Percentiles rank a stretch among this genome's conserved stretches.
phyloP scores from a whole-genome alignment of 2,329 filamentous ascomycete species.

The Pseudopyricularia javanii region DNA sequence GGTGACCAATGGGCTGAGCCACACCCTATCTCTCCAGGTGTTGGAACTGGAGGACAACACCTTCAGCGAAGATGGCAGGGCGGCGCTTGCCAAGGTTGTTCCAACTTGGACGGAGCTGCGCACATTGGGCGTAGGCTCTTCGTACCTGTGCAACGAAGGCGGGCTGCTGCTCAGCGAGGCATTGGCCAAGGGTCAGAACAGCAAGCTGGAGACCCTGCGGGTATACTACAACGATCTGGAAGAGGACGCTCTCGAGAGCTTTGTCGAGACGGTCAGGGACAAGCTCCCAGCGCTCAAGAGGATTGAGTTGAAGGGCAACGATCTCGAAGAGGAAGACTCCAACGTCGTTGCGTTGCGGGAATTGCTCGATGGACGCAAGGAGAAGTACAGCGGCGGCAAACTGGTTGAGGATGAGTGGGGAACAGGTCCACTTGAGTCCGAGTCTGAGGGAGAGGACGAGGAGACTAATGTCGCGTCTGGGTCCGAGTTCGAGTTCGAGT shows the following conservation, averaged over 20 bases:
- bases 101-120: conserved; percentile 61
- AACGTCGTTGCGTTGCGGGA: conserved; percentile 56
- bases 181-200: conserved; percentile 63
- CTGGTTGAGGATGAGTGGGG: conserved; percentile 74
- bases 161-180: conserved; percentile 61
- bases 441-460: conserved; percentile 58
- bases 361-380: conserved; percentile 66
- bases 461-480: no score
- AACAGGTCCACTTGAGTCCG: conserved; percentile 73
- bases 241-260: conserved; percentile 55
- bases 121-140: conserved; percentile 85
- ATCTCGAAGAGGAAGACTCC: conserved; percentile 76
- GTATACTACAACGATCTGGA: conserved; percentile 95
- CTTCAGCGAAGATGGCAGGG: conserved; percentile 72
- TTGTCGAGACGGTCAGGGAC: conserved; percentile 56
- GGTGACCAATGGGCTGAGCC: conserved; percentile 63
- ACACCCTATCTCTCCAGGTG: conserved; percentile 56
- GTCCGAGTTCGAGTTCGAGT: no score
- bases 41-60: conserved; percentile 97
- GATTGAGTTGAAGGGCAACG: conserved; percentile 93
- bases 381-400: conserved; percentile 52
- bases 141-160: conserved; percentile 68
- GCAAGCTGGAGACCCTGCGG: conserved; percentile 66
- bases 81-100: conserved; percentile 64
- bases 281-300: conserved; percentile 66